Conservation (phyloP, 2,329 filamentous ascomycete species). For the Ambrosiella xylebori region DNA sequence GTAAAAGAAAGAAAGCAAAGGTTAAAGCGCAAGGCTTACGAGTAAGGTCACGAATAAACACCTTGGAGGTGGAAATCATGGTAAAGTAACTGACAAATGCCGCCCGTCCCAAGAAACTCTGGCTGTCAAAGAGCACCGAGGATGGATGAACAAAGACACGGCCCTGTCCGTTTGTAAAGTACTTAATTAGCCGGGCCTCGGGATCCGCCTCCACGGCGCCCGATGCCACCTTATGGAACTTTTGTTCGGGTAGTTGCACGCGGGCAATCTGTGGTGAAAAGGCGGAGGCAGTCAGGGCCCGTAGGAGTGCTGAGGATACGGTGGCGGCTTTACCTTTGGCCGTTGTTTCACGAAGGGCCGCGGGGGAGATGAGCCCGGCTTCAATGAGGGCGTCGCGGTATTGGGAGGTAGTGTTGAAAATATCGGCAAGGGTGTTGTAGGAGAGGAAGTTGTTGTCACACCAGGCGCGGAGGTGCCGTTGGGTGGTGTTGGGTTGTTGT, state of each 20-base stretch:
- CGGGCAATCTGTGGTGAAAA: constrained; percentile 77
- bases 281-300: constrained; percentile 54
- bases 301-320: constrained; percentile 33
- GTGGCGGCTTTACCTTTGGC: constrained; percentile 18
- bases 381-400: constrained; percentile 76
- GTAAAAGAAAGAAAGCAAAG: background rate
- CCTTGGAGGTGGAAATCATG: constrained; percentile 80
- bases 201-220: constrained; percentile 88
- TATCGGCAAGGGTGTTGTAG: constrained; percentile 69
- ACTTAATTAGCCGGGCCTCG: constrained; percentile 81
- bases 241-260: constrained; percentile 89
- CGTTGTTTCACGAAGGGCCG: background rate
- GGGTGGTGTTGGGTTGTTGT: constrained; percentile 33
- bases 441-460: constrained; percentile 78
- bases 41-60: constrained; percentile 80
- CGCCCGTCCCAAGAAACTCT: constrained; percentile 57
- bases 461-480: constrained; percentile 52
- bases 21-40: constrained; percentile 36
- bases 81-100: constrained; percentile 79
- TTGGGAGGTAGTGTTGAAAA: constrained; percentile 69
- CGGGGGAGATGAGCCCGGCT: constrained; percentile 52
- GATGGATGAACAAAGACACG: constrained; percentile 86
- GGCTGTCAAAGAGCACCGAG: constrained; percentile 69
- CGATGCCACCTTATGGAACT: constrained; percentile 72
- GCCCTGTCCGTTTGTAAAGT: constrained; percentile 70